Evolutionary conservation across 1,139 yeast species (phyloP), one percentile per base, ranked within the genome.

Genomic region (Yamadazyma songkhlaensis): DNA sequence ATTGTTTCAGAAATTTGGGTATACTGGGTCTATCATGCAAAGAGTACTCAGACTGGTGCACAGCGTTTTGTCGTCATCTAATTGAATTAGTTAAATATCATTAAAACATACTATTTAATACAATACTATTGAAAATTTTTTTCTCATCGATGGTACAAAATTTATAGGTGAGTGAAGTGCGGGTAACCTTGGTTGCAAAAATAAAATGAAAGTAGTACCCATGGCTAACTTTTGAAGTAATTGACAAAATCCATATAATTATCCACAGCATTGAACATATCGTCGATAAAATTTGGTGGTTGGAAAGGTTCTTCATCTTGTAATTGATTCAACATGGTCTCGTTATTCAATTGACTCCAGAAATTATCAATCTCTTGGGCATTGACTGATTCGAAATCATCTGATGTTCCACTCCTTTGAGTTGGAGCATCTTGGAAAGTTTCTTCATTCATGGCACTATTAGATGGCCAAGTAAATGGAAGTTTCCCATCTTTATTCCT

Each of bases 31-130:
- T 66, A 57, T 67, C 74, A 67, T 67, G 54, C 44, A 54, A 43
- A 36, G 68, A 64, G 71, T 64, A 62, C 67, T 67, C 74, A 66
- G 74, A 67, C 73, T 67, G 74, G 74, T 67, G 74, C 74, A 67
- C 74, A 67, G 74, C 74, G 69, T 64, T 60, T 64, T 64, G 72
- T 67, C 72, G 54, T 67, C 73, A 63, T 59, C 35, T 55, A 36
- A 45, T 39, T 38, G 35, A 37, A 32, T 30, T 29, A 27, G 23
- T 20, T 17, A 31, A 15, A 10, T 11, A 11, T 10, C 11, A 15
- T 24, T 31, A 26, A 26, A 11, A 27, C 31, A 35, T 29, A 30
- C 32, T 25, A 9, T 17, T 30, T 9, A 23, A 22, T 32, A n/a
- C 26, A 11, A 24, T 11, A 12, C n/a, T 15, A 13, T n/a, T 12